These are phyloP conservation scores for Zygotorulaspora sp. DNA, from an alignment of 805 yeast species.

Conservation along the genomic window DNA sequence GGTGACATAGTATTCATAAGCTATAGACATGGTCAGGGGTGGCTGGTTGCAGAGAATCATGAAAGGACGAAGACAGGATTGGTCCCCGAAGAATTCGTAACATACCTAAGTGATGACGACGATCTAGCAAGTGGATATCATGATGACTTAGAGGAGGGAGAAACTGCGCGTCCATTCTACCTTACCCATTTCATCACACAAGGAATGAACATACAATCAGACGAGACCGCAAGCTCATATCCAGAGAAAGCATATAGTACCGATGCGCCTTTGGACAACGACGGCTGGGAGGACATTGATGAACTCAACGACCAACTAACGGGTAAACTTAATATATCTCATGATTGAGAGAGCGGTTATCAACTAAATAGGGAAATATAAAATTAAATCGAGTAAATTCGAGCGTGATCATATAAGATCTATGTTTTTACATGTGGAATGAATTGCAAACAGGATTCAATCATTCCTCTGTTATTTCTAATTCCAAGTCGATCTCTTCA, in stretches of 20 bases:
- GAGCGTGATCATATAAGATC: neutral
- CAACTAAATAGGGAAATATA: constrained; percentile 1
- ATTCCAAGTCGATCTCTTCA: constrained; percentile 29
- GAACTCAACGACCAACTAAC: constrained; percentile 35
- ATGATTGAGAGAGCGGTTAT: constrained; percentile 2
- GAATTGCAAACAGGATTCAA: neutral
- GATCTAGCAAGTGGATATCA: constrained; percentile 16
- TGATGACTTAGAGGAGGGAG: constrained; percentile 21
- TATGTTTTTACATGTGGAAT: neutral
- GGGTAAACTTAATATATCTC: constrained; percentile 11
- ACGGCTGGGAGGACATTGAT: constrained; percentile 38
- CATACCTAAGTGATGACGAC: constrained; percentile 34
- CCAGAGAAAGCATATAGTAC: constrained; percentile 18
- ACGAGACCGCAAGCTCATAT: constrained; percentile 12
- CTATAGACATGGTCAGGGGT: constrained; percentile 95
- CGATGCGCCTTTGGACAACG: constrained; percentile 18
- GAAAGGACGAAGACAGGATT: constrained; percentile 58
- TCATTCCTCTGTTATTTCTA: constrained; percentile 6
- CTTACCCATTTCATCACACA: constrained; percentile 36
- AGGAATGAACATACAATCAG: constrained; percentile 18
- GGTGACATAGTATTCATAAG: constrained; percentile 83
- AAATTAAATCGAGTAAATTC: neutral
- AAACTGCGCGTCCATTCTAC: constrained; percentile 42
- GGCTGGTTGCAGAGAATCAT: constrained; percentile 82
- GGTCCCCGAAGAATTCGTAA: constrained; percentile 93